These are phyloP conservation scores for Cinnamomum chago DNA, from an alignment of 164 flowering plant species.

Conservation along the genomic window DNA sequence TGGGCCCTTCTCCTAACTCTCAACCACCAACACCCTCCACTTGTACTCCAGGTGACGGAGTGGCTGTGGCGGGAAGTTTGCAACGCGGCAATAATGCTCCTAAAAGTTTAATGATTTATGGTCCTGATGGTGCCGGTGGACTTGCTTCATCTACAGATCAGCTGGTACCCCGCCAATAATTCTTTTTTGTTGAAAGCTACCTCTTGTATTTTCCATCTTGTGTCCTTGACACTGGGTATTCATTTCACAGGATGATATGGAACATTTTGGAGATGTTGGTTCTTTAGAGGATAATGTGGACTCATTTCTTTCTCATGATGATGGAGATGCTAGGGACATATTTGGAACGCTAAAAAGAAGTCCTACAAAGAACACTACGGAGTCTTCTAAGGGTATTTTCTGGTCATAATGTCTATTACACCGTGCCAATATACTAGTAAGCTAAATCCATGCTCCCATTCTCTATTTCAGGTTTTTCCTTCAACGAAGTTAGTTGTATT, in stretches of 20 bases:
- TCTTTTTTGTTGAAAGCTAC: background rate
- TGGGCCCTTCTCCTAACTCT: constrained; percentile 74
- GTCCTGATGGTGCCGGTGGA: constrained; percentile 68
- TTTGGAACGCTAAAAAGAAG: constrained; percentile 68
- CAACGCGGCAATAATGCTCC: constrained; percentile 55
- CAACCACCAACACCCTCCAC: constrained; percentile 62
- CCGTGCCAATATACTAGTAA: background rate
- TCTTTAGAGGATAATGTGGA: constrained; percentile 84
- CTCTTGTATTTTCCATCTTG: background rate
- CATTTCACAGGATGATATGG: constrained; percentile 77
- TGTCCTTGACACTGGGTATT: constrained; percentile 10
- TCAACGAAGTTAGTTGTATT: constrained; percentile 63
- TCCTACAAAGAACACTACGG: constrained; percentile 62
- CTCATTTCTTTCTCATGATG: constrained; percentile 73
- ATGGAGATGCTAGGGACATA: constrained; percentile 70
- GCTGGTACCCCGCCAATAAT: constrained; percentile 40
- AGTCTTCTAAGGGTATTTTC: constrained; percentile 62
- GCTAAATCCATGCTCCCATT: background rate
- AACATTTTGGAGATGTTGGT: constrained; percentile 77
- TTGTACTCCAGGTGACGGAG: constrained; percentile 77
- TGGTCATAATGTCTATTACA: background rate
- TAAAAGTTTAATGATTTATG: constrained; percentile 66
- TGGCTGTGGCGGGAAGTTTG: constrained; percentile 41
- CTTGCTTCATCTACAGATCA: constrained; percentile 81
- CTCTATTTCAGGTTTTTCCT: constrained; percentile 57